These are phyloP conservation scores for Tremella mesenterica DNA, from an alignment of 768 basidiomycete species.

Conservation along the genomic window DNA sequence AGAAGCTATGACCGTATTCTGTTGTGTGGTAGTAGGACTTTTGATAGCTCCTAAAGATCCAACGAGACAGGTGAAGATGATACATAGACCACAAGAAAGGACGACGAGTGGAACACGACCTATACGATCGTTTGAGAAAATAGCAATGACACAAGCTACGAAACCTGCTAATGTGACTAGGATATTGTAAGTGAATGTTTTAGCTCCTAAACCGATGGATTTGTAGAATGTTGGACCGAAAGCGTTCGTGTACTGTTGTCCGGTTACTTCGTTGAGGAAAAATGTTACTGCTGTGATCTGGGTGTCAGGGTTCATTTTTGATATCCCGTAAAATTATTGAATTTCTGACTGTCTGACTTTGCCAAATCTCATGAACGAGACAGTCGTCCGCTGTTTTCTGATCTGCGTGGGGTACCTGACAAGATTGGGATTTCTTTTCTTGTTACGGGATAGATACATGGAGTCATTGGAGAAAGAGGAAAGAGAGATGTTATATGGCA, in stretches of 20 bases:
- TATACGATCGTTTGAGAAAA: slow-evolving; percentile 9
- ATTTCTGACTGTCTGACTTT: too few relatives aligned
- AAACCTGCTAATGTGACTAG: slow-evolving; percentile 7
- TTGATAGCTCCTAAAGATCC: slow-evolving; percentile 1
- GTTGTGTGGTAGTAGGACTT: slow-evolving; percentile 2
- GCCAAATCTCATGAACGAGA: too few relatives aligned
- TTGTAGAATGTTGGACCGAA: slow-evolving; percentile 10
- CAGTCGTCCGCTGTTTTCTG: too few relatives aligned
- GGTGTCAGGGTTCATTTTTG: too few relatives aligned
- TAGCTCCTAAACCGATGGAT: slow-evolving; percentile 9
- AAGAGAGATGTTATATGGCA: too few relatives aligned
- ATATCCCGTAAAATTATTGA: too few relatives aligned
- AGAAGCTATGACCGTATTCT: slow-evolving; percentile 5
- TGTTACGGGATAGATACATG: too few relatives aligned
- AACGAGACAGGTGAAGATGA: slow-evolving; percentile 10
- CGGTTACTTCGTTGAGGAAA: slow-evolving; percentile 6
- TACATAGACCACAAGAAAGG: slow-evolving; percentile 2
- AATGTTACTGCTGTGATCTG: neutral
- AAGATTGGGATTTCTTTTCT: too few relatives aligned
- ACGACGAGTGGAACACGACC: slow-evolving; percentile 12
- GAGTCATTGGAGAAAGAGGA: too few relatives aligned
- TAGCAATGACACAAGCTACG: slow-evolving; percentile 7
- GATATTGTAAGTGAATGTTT: slow-evolving; percentile 12
- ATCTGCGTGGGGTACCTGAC: too few relatives aligned
- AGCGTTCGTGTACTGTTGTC: slow-evolving; percentile 15